These are phyloP conservation scores for Linnemannia elongata DNA, from an alignment of 192 early-diverging fungal genomes.

Conservation along the genomic window DNA sequence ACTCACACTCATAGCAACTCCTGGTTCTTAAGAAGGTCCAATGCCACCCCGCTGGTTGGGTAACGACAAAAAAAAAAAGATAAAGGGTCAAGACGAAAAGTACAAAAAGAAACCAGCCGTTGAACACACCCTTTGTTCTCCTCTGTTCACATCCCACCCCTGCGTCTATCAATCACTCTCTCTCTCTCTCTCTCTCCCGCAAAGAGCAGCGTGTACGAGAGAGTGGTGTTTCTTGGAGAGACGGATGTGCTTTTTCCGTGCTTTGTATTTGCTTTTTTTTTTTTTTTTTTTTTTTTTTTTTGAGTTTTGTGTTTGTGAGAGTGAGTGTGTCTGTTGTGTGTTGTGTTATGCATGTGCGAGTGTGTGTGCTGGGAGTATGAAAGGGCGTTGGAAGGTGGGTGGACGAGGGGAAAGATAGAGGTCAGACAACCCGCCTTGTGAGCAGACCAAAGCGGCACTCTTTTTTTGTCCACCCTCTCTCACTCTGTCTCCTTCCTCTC, in stretches of 20 bases:
- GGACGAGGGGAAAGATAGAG: neutral
- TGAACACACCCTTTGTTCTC: neutral
- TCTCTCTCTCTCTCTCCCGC: neutral
- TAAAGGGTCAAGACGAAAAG: neutral
- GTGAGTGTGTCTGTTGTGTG: neutral
- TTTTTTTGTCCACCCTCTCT: neutral
- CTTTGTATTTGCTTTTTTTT: slow-evolving; percentile 26
- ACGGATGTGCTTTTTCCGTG: slow-evolving; percentile 18
- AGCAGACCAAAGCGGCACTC: slow-evolving; percentile 4
- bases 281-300: slow-evolving; percentile 41
- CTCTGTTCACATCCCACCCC: neutral
- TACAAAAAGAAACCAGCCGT: neutral
- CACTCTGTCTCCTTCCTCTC: too few relatives aligned
- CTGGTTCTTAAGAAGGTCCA: neutral
- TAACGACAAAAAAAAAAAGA: neutral
- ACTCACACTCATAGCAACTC: neutral
- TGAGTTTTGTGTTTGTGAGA: neutral
- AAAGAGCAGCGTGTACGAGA: neutral
- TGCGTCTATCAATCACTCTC: neutral
- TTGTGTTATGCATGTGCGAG: slow-evolving; percentile 1
- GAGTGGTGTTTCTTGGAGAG: neutral
- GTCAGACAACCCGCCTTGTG: slow-evolving; percentile 5
- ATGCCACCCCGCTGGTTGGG: neutral
- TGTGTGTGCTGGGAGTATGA: neutral
- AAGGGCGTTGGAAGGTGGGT: neutral